These are phyloP conservation scores for Leptographium wingfieldii DNA, from an alignment of 2,329 filamentous ascomycete genomes.

Conservation along the genomic window DNA sequence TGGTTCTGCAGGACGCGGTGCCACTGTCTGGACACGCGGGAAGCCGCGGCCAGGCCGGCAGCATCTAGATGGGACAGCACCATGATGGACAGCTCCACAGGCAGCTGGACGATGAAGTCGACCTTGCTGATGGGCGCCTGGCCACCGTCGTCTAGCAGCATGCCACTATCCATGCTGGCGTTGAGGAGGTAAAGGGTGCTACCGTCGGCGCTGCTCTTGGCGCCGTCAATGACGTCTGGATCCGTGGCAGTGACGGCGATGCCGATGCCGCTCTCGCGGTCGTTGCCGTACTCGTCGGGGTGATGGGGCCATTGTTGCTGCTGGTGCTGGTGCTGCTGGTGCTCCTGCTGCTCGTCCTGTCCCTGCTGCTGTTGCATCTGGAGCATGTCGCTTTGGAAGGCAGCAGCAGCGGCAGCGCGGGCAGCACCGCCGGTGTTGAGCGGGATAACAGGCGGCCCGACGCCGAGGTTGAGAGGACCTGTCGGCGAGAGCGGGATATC, in stretches of 20 bases:
- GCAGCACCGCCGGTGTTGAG: slow-evolving; percentile 47
- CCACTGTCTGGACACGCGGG: slow-evolving; percentile 40
- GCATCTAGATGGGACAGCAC: slow-evolving; percentile 45
- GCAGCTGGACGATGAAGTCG: slow-evolving; percentile 45
- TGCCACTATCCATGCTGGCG: slow-evolving; percentile 7
- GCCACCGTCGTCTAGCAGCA: slow-evolving; percentile 14
- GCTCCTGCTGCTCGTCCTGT: slow-evolving; percentile 26
- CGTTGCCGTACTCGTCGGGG: slow-evolving; percentile 36
- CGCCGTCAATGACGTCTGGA: slow-evolving; percentile 21
- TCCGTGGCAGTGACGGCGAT: slow-evolving; percentile 38
- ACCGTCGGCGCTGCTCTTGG: slow-evolving; percentile 16
- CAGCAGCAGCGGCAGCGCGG: slow-evolving; percentile 44
- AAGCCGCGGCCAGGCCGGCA: slow-evolving; percentile 33
- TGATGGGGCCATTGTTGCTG: slow-evolving; percentile 24
- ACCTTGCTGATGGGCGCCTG: slow-evolving; percentile 33
- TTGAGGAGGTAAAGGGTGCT: slow-evolving; percentile 17
- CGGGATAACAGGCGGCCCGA: slow-evolving; percentile 48
- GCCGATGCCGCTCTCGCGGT: slow-evolving; percentile 52
- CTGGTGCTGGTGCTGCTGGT: slow-evolving; percentile 16
- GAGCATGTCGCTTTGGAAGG: slow-evolving; percentile 31
- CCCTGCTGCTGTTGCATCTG: slow-evolving; percentile 14
- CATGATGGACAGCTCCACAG: slow-evolving; percentile 45
- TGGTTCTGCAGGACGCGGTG: slow-evolving; percentile 32
- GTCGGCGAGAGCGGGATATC: slow-evolving; percentile 5
- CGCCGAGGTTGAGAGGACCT: slow-evolving; percentile 29